phyloP scores from a whole-genome alignment of 345 rosid genomes.

The Rhodamnia rubescens region DNA sequence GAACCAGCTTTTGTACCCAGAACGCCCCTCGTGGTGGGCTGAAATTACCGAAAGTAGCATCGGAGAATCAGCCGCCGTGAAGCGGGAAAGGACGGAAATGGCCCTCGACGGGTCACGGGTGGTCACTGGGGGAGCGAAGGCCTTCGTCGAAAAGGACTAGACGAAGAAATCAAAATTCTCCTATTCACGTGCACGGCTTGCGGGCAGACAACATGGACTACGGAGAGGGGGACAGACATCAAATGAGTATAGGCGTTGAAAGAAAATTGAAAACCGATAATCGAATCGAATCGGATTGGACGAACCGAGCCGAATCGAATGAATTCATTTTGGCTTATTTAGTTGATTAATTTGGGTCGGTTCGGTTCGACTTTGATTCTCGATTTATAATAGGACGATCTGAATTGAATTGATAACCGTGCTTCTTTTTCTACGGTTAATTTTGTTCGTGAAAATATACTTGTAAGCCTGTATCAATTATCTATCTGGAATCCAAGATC shows the following conservation, averaged over 20 bases:
- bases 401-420: background rate
- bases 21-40: background rate
- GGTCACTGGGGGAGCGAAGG: background rate
- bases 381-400: background rate
- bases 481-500: background rate
- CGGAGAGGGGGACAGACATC: background rate
- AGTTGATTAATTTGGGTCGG: background rate
- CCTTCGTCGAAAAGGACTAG: constrained; percentile 28
- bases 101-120: constrained; percentile 17
- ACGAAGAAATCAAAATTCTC: constrained; percentile 12
- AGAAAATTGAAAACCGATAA: background rate
- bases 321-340: background rate
- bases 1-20: background rate
- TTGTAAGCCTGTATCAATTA: background rate
- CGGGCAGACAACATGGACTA: background rate
- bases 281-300: background rate
- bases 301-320: background rate
- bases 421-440: background rate
- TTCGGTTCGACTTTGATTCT: background rate
- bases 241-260: background rate
- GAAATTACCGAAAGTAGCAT: constrained; percentile 1
- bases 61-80: background rate
- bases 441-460: background rate
- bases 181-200: constrained; percentile 15
- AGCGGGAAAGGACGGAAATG: constrained; percentile 1